phyloP scores from a whole-genome alignment of 2,329 filamentous ascomycete species.

The Apiospora kogelbergensis region DNA sequence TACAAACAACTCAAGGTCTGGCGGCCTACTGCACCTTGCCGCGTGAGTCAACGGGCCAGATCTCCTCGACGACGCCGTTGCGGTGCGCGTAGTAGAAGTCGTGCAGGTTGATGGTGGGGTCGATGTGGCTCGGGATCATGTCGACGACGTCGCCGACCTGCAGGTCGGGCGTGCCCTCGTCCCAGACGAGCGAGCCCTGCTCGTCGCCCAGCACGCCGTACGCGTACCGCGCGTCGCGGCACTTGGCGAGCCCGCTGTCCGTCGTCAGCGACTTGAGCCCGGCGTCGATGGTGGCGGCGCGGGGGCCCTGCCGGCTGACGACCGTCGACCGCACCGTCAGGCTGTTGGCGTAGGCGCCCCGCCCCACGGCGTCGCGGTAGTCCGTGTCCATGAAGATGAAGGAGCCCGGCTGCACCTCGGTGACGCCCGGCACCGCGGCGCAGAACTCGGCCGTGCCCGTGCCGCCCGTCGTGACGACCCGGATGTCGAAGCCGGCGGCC shows the following conservation, averaged over 20 bases:
- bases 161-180: slow-evolving; percentile 33
- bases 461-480: slow-evolving; percentile 52
- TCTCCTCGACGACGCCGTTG: slow-evolving; percentile 47
- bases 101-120: slow-evolving; percentile 53
- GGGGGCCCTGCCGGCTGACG: slow-evolving; percentile 44
- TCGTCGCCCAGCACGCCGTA: slow-evolving; percentile 49
- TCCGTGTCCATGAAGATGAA: slow-evolving; percentile 60
- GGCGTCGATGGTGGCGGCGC: slow-evolving; percentile 46
- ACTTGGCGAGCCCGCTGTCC: slow-evolving; percentile 51
- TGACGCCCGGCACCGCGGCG: slow-evolving; percentile 47
- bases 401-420: slow-evolving; percentile 53
- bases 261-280: slow-evolving; percentile 52
- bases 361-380: slow-evolving; percentile 52
- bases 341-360: slow-evolving; percentile 48
- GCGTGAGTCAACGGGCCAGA: slow-evolving; percentile 50
- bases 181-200: slow-evolving; percentile 48
- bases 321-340: slow-evolving; percentile 49
- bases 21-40: slow-evolving; percentile 48
- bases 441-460: slow-evolving; percentile 56
- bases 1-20: too few species aligned
- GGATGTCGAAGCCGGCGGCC: slow-evolving; percentile 39
- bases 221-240: slow-evolving; percentile 41
- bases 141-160: slow-evolving; percentile 46
- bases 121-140: slow-evolving; percentile 56
- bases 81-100: slow-evolving; percentile 51